Conservation (phyloP, 2,329 filamentous ascomycete species). For the Cladobotryum protrusum region DNA sequence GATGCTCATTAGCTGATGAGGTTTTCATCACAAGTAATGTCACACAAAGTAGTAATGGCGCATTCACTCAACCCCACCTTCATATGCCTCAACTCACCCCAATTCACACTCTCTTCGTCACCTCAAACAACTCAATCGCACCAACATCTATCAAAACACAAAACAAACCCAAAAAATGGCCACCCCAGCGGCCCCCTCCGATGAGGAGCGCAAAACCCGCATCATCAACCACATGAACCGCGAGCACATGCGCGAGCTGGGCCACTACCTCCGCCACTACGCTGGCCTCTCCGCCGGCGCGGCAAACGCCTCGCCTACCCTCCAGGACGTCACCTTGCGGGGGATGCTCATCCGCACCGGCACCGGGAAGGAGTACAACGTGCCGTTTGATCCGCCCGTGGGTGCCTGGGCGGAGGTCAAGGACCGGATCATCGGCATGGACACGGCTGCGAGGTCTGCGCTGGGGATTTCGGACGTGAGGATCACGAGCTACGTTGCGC, state of each 20-base stretch:
- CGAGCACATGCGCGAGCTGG: constrained; percentile 69
- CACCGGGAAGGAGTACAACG: constrained; percentile 36
- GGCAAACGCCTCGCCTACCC: constrained; percentile 47
- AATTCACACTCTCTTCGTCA: too few species aligned
- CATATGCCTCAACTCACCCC: too few species aligned
- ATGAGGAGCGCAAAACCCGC: constrained; percentile 27
- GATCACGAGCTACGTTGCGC: constrained; percentile 36
- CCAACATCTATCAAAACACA: too few species aligned
- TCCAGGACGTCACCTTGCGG: constrained; percentile 60
- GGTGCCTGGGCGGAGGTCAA: constrained; percentile 61
- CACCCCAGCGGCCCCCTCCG: constrained; percentile 10
- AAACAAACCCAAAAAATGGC: background rate
- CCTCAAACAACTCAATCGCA: too few species aligned
- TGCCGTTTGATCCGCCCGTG: constrained; percentile 68
- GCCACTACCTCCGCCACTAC: constrained; percentile 72
- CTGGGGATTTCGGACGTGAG: constrained; percentile 52
- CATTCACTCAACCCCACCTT: too few species aligned
- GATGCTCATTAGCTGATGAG: too few species aligned
- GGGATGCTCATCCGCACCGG: constrained; percentile 54
- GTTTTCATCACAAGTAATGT: too few species aligned
- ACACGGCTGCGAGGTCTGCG: constrained; percentile 46
- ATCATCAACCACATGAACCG: constrained; percentile 78
- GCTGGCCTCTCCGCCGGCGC: constrained; percentile 48
- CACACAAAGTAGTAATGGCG: too few species aligned
- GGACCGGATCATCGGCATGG: constrained; percentile 65